phyloP scores from a whole-genome alignment of 73 alveolate species.

The Tetrahymena elliotti region DNA sequence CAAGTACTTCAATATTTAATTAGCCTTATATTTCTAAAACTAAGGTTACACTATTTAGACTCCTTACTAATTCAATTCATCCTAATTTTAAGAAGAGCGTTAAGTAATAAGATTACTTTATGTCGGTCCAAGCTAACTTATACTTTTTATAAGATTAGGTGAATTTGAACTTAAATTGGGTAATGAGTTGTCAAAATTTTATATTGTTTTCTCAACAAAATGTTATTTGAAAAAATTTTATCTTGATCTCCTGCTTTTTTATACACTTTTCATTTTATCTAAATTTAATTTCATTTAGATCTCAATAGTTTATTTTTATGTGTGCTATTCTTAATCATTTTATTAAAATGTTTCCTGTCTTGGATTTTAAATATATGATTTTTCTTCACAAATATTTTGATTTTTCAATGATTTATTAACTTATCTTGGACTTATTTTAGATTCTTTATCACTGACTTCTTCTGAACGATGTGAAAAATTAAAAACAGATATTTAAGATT shows the following conservation, averaged over 20 bases:
- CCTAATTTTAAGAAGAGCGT: background rate
- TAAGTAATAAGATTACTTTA: background rate
- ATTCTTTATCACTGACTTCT: background rate
- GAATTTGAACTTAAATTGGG: background rate
- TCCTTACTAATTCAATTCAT: background rate
- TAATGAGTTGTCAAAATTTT: background rate
- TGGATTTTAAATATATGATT: background rate
- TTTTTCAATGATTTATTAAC: background rate
- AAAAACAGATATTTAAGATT: background rate
- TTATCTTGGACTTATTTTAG: background rate
- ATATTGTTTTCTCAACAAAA: background rate
- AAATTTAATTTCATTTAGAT: background rate
- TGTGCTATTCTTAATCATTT: background rate
- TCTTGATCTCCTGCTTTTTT: background rate
- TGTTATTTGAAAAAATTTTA: background rate
- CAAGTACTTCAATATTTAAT: background rate
- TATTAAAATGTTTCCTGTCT: background rate
- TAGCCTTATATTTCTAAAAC: background rate
- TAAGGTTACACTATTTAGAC: background rate
- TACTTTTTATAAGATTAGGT: background rate
- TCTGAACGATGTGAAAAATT: background rate
- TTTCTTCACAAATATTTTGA: background rate
- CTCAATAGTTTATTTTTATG: background rate
- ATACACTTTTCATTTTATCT: background rate
- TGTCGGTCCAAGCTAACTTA: background rate